Base-by-base conservation (phyloP, 371 early-diverging fungal species). In the Saksenaea vasiformis region DNA sequence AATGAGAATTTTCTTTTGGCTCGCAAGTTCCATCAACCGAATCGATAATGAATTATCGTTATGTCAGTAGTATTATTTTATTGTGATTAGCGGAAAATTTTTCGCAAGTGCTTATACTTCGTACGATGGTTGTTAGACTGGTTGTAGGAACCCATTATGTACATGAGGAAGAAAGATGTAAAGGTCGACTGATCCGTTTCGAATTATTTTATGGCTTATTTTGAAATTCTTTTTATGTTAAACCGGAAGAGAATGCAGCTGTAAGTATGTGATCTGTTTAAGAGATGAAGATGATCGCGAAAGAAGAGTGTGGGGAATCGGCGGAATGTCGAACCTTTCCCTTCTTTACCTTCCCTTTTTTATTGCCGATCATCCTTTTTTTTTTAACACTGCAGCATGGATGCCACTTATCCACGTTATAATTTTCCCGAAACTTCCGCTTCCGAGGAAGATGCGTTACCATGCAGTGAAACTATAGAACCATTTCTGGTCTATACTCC, bases 401-500 rank as follows among this genome's bases (percentile, higher is more conserved):
- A 41, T 17, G 19, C 43, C n/a, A 13, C 43, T 17, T 41, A 41
- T 17, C 43, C 43, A 41, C 43, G 17, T 1, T 41, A 41, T 41
- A 41, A 41, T 17, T 41, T 41, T 41, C 43, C 43, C 43, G 43
- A 41, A 14, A 17, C 13, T 14, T 41, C 43, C 43, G 43, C 14
- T 2, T 14, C 43, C n/a, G 43, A 41, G 43, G 43, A 41, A 5
- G 43, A 41, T 4, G 43, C 14, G 43, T 17, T 41, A 17, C 43
- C 43, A 14, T 41, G 43, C 43, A 17, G 14, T 17, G 43, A 41
- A n/a, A 28, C 35, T 11, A 28, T 31, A 26, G 28, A 28, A 54
- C 61, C 11, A 41, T 56, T 66, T 28, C 58, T 66, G 57, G 61
- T 56, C 36, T 66, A 61, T 38, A 56, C 66, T 15, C 61, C 66